phyloP scores from a whole-genome alignment of 1,139 yeast species.

The Kluyveromyces sp. region DNA sequence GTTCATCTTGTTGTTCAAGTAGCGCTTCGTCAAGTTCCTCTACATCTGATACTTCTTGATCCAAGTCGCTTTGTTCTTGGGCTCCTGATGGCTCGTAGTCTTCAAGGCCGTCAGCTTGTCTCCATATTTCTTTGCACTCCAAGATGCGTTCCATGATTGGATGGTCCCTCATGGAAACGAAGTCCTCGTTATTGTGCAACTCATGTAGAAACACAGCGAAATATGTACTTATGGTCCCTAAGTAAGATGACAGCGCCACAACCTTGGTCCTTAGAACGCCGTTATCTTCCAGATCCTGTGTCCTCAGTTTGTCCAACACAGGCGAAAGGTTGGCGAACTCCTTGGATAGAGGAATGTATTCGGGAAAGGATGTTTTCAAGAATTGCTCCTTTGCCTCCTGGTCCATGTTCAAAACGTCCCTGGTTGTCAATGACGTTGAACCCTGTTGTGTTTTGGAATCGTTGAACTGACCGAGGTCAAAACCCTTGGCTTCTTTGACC shows the following conservation, averaged over 20 bases:
- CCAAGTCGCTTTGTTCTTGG: neutral
- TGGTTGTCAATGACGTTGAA: constrained; percentile 17
- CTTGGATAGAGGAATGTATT: constrained; percentile 66
- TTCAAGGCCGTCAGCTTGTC: constrained; percentile 57
- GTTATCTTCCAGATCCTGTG: constrained; percentile 20
- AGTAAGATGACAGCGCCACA: constrained; percentile 67
- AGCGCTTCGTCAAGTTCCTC: constrained; percentile 27
- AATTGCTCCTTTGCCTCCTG: constrained; percentile 41
- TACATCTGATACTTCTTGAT: constrained; percentile 27
- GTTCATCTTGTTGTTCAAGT: constrained; percentile 22
- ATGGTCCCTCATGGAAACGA: constrained; percentile 67
- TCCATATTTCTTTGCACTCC: constrained; percentile 82
- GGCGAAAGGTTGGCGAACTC: constrained; percentile 51
- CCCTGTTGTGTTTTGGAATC: constrained; percentile 36
- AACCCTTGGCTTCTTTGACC: constrained; percentile 41
- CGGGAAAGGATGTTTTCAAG: constrained; percentile 66
- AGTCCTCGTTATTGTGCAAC: constrained; percentile 47
- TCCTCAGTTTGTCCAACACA: constrained; percentile 35
- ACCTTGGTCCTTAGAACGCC: constrained; percentile 45
- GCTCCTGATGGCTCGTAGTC: constrained; percentile 24
- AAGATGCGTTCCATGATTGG: constrained; percentile 82
- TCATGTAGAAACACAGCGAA: constrained; percentile 60
- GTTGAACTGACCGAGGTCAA: constrained; percentile 34
- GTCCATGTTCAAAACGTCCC: constrained; percentile 33
- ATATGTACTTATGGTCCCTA: constrained; percentile 68